Percentiles rank a stretch among this genome's conserved stretches.
phyloP scores from a whole-genome alignment of 2,329 filamentous ascomycete species.

The Biscogniauxia sp. region DNA sequence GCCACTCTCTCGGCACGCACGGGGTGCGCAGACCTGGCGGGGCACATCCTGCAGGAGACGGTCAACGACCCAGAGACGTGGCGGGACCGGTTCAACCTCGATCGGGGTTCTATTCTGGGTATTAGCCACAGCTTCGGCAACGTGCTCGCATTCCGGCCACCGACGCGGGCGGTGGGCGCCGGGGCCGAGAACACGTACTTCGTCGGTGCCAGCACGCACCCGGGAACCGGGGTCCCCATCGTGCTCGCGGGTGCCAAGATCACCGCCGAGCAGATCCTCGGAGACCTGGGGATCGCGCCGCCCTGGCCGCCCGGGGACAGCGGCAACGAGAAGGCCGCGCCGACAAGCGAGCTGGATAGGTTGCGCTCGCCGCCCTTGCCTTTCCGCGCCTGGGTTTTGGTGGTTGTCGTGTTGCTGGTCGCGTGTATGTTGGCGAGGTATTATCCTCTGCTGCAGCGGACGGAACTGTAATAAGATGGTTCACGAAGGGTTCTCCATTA shows the following conservation, averaged over 20 bases:
- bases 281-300: constrained; percentile 29
- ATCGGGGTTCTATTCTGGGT: constrained; percentile 71
- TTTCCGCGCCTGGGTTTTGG: neutral
- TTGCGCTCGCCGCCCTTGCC: neutral
- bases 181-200: constrained; percentile 55
- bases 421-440: neutral
- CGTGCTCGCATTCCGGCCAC: constrained; percentile 64
- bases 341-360: neutral
- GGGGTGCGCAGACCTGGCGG: constrained; percentile 47
- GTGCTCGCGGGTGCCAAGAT: constrained; percentile 68
- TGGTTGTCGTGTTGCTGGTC: neutral
- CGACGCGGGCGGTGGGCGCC: constrained; percentile 51
- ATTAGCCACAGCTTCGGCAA: constrained; percentile 73
- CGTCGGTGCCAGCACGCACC: constrained; percentile 73
- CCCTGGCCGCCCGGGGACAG: constrained; percentile 27
- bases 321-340: neutral
- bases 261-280: constrained; percentile 43
- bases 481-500: neutral
- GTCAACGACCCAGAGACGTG: constrained; percentile 66
- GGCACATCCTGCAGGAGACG: constrained; percentile 56
- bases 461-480: neutral
- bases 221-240: constrained; percentile 73
- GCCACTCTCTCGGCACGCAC: constrained; percentile 59
- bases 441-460: no score
- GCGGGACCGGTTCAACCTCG: constrained; percentile 68